Conservation (phyloP, 2,329 filamentous ascomycete genomes). For the Pseudogymnoascus sp. region DNA sequence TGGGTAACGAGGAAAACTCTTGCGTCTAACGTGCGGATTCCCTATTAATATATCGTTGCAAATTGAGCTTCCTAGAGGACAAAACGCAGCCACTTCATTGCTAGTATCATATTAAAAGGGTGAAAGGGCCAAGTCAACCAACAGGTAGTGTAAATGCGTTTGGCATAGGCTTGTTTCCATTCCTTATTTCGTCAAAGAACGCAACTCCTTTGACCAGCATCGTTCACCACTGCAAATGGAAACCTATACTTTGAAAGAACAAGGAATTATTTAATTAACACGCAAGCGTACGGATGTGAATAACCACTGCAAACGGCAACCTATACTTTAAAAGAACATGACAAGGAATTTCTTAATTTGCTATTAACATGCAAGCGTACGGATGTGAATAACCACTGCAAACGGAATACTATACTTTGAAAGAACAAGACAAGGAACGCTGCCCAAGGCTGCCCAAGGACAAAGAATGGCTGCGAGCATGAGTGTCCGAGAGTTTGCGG, state of each 20-base stretch:
- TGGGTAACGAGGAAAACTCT: neutral
- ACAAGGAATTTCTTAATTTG: neutral
- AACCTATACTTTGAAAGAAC: too few relatives aligned
- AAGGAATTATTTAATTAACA: too few relatives aligned
- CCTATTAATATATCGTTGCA: neutral
- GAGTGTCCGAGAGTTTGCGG: slow-evolving; percentile 38
- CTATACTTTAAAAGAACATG: neutral
- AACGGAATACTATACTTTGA: too few relatives aligned
- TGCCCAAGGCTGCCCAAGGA: slow-evolving; percentile 35
- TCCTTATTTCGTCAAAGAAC: neutral
- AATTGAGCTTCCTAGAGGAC: neutral
- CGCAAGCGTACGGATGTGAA: too few relatives aligned
- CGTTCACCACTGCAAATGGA: neutral
- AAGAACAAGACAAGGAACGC: neutral
- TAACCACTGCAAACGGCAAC: too few relatives aligned
- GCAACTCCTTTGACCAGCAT: neutral
- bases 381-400: neutral
- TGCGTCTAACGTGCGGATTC: neutral
- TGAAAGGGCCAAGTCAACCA: too few relatives aligned
- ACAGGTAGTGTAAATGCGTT: neutral
- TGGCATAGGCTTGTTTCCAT: neutral
- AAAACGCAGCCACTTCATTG: neutral
- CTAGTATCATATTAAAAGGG: neutral
- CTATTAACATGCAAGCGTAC: neutral
- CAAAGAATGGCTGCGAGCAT: slow-evolving; percentile 38